These are phyloP conservation scores for Rubus idaeus DNA, from an alignment of 306 rosid species.

Conservation along the genomic window DNA sequence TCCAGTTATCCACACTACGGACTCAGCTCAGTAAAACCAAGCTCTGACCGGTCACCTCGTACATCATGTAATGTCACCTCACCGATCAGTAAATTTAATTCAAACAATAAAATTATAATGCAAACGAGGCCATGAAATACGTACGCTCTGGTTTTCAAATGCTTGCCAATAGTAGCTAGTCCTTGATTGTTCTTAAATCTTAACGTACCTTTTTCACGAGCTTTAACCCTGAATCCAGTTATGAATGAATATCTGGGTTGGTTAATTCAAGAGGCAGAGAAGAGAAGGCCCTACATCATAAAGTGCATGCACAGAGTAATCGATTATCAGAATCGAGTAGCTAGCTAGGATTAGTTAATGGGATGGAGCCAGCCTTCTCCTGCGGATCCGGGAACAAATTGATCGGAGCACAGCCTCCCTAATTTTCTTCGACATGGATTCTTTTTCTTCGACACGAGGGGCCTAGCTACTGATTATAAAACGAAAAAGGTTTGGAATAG, in stretches of 20 bases:
- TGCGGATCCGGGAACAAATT: constrained; percentile 15
- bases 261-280: background rate
- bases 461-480: background rate
- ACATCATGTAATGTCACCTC: too few species aligned
- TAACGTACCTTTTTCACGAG: background rate
- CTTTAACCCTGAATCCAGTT: background rate
- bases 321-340: background rate
- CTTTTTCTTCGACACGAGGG: constrained; percentile 1
- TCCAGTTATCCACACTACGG: background rate
- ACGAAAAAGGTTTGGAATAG: constrained; percentile 1
- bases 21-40: too few species aligned
- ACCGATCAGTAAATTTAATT: too few species aligned
- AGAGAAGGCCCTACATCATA: constrained; percentile 5
- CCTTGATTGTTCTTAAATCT: too few species aligned
- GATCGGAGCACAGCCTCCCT: background rate
- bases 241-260: background rate
- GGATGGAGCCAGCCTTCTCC: constrained; percentile 18
- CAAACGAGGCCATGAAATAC: too few species aligned
- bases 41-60: too few species aligned
- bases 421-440: constrained; percentile 11
- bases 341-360: background rate
- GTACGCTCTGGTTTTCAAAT: too few species aligned
- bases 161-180: too few species aligned
- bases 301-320: background rate
- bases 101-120: too few species aligned